Base-by-base conservation (phyloP, 345 rosid genomes). In the Arabidopsis suecica region DNA sequence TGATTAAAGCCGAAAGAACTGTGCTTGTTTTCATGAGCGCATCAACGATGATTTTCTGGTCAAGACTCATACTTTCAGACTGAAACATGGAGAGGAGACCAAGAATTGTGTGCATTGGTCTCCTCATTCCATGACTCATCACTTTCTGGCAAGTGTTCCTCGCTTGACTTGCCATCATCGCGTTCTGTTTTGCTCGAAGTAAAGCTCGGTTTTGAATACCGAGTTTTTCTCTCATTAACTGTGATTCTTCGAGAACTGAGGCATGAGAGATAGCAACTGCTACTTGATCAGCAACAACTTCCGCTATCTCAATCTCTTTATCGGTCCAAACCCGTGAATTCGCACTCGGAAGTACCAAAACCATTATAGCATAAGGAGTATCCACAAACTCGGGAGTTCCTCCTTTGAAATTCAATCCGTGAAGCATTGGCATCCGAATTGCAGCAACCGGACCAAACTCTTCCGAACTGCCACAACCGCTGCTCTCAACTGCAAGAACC, bases 211-310 rank as follows among this genome's bases (percentile, higher is more conserved):
- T 94, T 73, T 87, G 95, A 76, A 90, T 89, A 5, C 85, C 76
- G 38, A 94, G 86, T 73, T 88, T 89, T 45, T 91, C 96, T 58
- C 96, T 88, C 97, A 94, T 94, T 8, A 85, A 62, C 78, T 84
- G 97, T 34, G 98, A 94, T 74, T 94, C 98, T 66, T 91, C 97
- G 3, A 94, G 97, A 78, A 94, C 93, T 7, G 98, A 83, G 48
- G 98, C 98, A 58, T 94, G 98, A 8, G 98, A 94, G 34, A 94
- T 86, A 53, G 98, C 98, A 58, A 94, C 97, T 2, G 98, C 97
- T 44, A 94, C 97, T 82, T 94, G 97, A 84, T 94, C 98, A 59
- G 98, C 98, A 64, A 94, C 98, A 57, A 91, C 97, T 81, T 90
- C 92, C 2, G 93, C 91, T 64, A 94, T 94, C 82, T 94, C 96